Conservation (phyloP, 805 yeast species). For the Kazachstania bromeliacearum region DNA sequence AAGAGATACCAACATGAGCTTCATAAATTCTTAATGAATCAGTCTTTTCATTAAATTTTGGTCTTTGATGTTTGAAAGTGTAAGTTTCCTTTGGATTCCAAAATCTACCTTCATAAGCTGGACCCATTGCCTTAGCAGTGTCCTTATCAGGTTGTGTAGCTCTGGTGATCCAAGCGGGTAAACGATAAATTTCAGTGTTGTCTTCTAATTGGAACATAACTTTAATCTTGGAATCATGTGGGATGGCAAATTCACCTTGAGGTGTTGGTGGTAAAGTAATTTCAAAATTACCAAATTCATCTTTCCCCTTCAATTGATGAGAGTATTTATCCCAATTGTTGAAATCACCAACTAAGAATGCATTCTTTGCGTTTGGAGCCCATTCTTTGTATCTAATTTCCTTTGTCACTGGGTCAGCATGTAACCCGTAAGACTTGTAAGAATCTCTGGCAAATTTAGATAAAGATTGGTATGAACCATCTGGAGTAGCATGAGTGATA, state of each 20-base stretch:
- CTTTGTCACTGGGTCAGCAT: conserved; percentile 43
- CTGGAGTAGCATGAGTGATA: conserved; percentile 31
- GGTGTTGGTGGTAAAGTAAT: conserved; percentile 45
- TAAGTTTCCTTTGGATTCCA: conserved; percentile 75
- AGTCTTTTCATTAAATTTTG: conserved; percentile 36
- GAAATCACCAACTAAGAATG: conserved; percentile 85
- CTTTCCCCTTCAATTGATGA: conserved; percentile 44
- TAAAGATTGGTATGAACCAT: conserved; percentile 55
- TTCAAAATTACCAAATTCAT: conserved; percentile 64
- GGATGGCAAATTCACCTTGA: conserved; percentile 45
- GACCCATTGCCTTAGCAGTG: conserved; percentile 32
- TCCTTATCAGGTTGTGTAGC: conserved; percentile 68
- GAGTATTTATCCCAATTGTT: conserved; percentile 63
- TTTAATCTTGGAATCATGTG: conserved; percentile 74
- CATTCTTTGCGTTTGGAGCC: conserved; percentile 78
- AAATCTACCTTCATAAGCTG: conserved; percentile 73
- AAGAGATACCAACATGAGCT: conserved; percentile 91
- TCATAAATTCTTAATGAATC: conserved; percentile 70
- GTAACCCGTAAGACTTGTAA: conserved; percentile 69
- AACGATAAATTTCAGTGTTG: conserved; percentile 65
- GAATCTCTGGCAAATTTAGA: conserved; percentile 60
- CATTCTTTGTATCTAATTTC: conserved; percentile 66
- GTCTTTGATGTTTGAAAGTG: conserved; percentile 55
- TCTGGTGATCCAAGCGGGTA: conserved; percentile 83
- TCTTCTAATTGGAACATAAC: conserved; percentile 53